Evolutionary conservation across 495 filamentous ascomycete genomes (phyloP), one percentile per base, ranked within the genome.

Genomic region (Penicillium steckii): DNA sequence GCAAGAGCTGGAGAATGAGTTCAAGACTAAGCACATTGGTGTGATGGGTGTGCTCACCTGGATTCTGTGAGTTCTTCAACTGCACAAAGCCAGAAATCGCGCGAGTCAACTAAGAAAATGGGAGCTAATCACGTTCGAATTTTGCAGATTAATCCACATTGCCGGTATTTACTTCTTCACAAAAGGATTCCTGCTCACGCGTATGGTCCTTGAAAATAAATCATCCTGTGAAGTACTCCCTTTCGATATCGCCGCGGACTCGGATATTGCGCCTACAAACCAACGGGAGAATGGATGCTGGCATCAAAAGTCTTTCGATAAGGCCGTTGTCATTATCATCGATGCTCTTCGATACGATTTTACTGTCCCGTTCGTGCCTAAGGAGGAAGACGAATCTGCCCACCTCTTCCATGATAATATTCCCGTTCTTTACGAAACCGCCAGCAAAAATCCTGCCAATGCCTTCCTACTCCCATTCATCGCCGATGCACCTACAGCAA

Each of bases 281-380:
- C 40, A 82, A 1, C 64, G 77, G 27, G 77, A 79, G 15, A 75
- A 79, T 26, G 94, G 92, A 45, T 98, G 94, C 76, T 98, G 94
- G 94, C 91, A 97, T 67, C 89, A 89, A 17, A 93, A 89, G 71
- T 89, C 82, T 17, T 98, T 97, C 63, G 80, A 94, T 52, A 92
- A 91, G 62, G 94, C 93, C 5, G 83, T 98, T 47, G 80, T 98
- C 21, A 82, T 98, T 40, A 80, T 98, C 29, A 88, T 98, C 40
- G 94, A 98, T 69, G 94, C 94, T 42, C 77, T 98, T 50, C 86
- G 94, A 38, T 98, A 97, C 69, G 94, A 98, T 65, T 98, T 98
- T 64, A 95, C 94, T 0, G 82, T 97, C 15, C 94, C 95, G 1
- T 86, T 88, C 52, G 66, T 68, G 8, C 71, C 87, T 19, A 62